phyloP scores from a whole-genome alignment of 768 basidiomycete species.

The Boletus tylopilopsis region DNA sequence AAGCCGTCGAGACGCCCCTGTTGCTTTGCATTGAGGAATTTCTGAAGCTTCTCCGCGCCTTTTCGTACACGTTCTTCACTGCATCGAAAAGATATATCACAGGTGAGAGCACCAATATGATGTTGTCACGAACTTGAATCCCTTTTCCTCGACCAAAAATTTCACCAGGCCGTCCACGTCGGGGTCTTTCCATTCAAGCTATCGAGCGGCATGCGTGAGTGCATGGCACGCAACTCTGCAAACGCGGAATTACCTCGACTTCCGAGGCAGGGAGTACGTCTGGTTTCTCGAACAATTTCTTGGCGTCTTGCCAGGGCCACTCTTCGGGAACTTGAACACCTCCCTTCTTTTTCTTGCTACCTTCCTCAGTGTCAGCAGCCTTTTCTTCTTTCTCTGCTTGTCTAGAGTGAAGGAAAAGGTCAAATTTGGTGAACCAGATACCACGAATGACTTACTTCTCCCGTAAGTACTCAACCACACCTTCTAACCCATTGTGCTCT shows the following conservation, averaged over 20 bases:
- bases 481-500: slow-evolving; percentile 70
- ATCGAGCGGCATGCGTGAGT: slow-evolving; percentile 2
- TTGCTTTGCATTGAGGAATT: slow-evolving; percentile 84
- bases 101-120: not conserved
- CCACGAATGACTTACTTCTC: slow-evolving; percentile 52
- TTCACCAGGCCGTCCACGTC: slow-evolving; percentile 92
- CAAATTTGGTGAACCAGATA: not conserved
- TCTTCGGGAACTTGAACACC: slow-evolving; percentile 82
- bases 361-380: slow-evolving; percentile 39
- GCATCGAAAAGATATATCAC: slow-evolving; percentile 1
- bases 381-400: slow-evolving; percentile 41
- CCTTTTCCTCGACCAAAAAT: slow-evolving; percentile 92
- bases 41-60: slow-evolving; percentile 89
- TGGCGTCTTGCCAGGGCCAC: slow-evolving; percentile 97
- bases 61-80: slow-evolving; percentile 97
- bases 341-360: slow-evolving; percentile 56
- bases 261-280: slow-evolving; percentile 86
- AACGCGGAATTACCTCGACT: slow-evolving; percentile 59
- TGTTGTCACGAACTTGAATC: slow-evolving; percentile 71
- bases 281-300: slow-evolving; percentile 83
- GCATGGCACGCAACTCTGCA: not conserved
- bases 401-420: slow-evolving; percentile 13
- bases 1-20: slow-evolving; percentile 97
- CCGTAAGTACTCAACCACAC: slow-evolving; percentile 72
- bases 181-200: slow-evolving; percentile 94